Evolutionary conservation across 495 filamentous ascomycete species (phyloP), one percentile per base, ranked within the genome.

Genomic region (Aspergillus bertholletiae): DNA sequence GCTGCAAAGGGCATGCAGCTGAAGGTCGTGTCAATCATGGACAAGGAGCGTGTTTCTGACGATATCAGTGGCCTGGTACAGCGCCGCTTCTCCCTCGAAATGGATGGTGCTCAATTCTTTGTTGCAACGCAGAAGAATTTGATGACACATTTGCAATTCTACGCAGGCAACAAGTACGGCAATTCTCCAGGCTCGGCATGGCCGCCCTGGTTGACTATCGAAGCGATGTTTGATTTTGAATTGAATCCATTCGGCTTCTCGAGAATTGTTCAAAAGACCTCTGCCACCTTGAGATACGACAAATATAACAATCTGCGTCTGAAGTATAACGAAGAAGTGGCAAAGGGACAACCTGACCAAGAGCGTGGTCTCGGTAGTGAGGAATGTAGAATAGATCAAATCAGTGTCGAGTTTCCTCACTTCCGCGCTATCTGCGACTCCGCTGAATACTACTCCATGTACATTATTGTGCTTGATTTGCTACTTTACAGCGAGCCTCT

Each of bases 61-160:
- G 88, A 92, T 69, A 91, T 98, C 60, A 94, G 89, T 60, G 94
- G 94, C 50, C 76, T 98, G 46, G 92, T 98, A 5, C 95, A 97
- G 60, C 88, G 91, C 22, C 89, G 93, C 20, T 96, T 97, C 72
- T 84, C 90, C 34, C 85, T 96, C 46, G 89, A 90, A 51, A 96
- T 96, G 85, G 93, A 97, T 66, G 94, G 91, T 58, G 88, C 93
- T 26, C 94, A 98, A 64, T 96, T 98, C 68, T 98, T 97, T 64
- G 94, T 97, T 49, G 95, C 94, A 7, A 92, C 90, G 53, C 86
- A 92, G 56, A 92, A 93, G 70, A 89, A 84, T 61, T 88, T 97
- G 68, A 84, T 84, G 37, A 84, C 89, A 51, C 83, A 92, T 54
- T 79, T 96, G 51, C 90, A 92, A 41, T 87, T 97, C 74, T 97